Conservation (phyloP, 345 rosid genomes). For the Zanthoxylum bungeanum region DNA sequence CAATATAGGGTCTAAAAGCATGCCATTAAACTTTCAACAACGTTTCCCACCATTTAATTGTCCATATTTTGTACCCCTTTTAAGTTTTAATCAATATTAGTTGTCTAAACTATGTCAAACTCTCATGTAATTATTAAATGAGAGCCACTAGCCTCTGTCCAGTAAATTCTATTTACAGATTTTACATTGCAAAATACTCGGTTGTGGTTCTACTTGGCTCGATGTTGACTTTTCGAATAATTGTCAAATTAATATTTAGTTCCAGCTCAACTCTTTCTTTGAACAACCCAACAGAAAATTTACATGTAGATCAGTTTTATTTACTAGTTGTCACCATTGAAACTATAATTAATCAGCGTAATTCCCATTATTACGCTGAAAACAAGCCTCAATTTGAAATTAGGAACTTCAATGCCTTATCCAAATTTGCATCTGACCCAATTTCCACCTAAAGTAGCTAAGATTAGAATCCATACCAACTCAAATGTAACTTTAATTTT, state of each 20-base stretch:
- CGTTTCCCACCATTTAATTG: not conserved
- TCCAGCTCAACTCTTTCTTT: not conserved
- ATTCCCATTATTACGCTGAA: not conserved
- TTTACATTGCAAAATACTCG: not conserved
- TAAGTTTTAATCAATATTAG: not conserved
- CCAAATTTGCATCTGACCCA: not conserved
- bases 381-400: not conserved
- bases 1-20: not conserved
- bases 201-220: not conserved
- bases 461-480: slow-evolving; percentile 1
- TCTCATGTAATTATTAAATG: not conserved
- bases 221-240: not conserved
- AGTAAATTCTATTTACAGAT: not conserved
- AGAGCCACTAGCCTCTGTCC: not conserved
- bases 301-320: not conserved
- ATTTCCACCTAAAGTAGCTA: not conserved
- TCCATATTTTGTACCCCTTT: not conserved
- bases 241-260: not conserved
- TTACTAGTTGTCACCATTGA: not conserved
- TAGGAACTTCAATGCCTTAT: not conserved
- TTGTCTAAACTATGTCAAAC: slow-evolving; percentile 6
- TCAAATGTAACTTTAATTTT: not conserved
- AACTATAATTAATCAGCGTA: not conserved
- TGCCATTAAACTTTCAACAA: not conserved
- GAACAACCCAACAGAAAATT: not conserved